phyloP scores from a whole-genome alignment of 75 land plant genomes.

The Sequoiadendron giganteum region DNA sequence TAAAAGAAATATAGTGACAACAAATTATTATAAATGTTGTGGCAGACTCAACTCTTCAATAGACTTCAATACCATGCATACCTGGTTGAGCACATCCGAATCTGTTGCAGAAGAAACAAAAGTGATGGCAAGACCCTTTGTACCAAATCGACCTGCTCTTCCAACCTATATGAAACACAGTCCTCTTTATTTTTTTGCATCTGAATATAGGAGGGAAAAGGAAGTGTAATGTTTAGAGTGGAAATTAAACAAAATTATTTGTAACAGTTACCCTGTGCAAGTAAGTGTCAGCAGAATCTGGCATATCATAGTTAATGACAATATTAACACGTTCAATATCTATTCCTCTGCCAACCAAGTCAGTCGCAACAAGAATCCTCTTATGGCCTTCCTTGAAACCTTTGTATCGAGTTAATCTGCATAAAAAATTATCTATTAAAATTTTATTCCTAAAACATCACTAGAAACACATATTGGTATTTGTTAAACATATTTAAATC shows the following conservation, averaged over 20 bases:
- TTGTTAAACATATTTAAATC: background rate
- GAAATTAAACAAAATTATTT: background rate
- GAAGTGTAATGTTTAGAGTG: too few species aligned
- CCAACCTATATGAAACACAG: conserved; percentile 66
- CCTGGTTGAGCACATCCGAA: conserved; percentile 96
- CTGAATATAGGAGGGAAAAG: background rate
- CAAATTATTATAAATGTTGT: background rate
- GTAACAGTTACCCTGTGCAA: conserved; percentile 79
- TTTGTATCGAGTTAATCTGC: conserved; percentile 90
- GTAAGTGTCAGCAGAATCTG: conserved; percentile 98
- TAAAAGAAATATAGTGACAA: conserved; percentile 10
- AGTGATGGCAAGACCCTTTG: conserved; percentile 96
- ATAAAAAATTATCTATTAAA: background rate
- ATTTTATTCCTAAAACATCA: background rate
- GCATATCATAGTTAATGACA: conserved; percentile 99
- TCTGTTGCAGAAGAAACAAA: conserved; percentile 95
- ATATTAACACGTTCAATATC: conserved; percentile 99
- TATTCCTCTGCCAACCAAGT: conserved; percentile 96
- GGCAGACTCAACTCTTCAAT: background rate
- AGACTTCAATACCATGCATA: conserved; percentile 1
- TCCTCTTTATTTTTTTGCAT: too few species aligned
- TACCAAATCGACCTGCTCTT: conserved; percentile 96
- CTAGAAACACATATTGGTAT: background rate
- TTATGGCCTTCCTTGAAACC: conserved; percentile 98
- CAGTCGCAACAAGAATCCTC: conserved; percentile 97